phyloP scores from a whole-genome alignment of 192 early-diverging fungal species.

The Neocallimastix lanati region DNA sequence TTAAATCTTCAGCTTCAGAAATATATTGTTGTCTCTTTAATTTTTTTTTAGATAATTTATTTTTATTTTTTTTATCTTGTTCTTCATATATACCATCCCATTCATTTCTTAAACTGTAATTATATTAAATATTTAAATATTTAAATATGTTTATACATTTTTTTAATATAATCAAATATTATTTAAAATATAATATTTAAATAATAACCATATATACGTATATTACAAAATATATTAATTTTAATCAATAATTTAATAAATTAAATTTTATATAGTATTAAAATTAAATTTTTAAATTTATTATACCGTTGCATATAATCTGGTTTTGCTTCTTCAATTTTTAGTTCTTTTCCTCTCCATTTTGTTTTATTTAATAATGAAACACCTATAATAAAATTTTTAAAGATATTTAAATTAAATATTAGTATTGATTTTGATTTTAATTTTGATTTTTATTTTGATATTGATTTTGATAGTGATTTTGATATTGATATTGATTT shows the following conservation, averaged over 20 bases:
- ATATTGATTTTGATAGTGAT: too few species aligned
- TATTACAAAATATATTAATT: too few species aligned
- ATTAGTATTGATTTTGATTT: too few species aligned
- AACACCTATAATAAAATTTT: conserved; percentile 20
- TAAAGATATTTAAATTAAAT: too few species aligned
- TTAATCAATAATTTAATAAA: too few species aligned
- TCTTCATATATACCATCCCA: not conserved
- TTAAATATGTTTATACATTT: not conserved
- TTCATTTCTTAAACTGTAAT: not conserved
- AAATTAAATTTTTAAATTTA: not conserved
- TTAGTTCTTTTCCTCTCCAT: conserved; percentile 65
- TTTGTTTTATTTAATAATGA: conserved; percentile 54
- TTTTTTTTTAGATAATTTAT: not conserved
- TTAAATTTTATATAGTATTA: too few species aligned
- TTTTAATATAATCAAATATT: too few species aligned
- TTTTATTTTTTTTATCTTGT: not conserved
- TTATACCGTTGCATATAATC: conserved; percentile 32
- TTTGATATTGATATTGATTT: too few species aligned
- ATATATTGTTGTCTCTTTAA: not conserved
- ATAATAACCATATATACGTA: too few species aligned
- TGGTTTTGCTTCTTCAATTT: conserved; percentile 65
- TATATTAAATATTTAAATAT: too few species aligned
- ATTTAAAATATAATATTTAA: too few species aligned
- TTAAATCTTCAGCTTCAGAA: not conserved
- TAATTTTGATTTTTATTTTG: too few species aligned